Evolutionary conservation across 176 grass and related monocot species (phyloP), one percentile per base, ranked within the genome.

Genomic region (Aegilops longissima): DNA sequence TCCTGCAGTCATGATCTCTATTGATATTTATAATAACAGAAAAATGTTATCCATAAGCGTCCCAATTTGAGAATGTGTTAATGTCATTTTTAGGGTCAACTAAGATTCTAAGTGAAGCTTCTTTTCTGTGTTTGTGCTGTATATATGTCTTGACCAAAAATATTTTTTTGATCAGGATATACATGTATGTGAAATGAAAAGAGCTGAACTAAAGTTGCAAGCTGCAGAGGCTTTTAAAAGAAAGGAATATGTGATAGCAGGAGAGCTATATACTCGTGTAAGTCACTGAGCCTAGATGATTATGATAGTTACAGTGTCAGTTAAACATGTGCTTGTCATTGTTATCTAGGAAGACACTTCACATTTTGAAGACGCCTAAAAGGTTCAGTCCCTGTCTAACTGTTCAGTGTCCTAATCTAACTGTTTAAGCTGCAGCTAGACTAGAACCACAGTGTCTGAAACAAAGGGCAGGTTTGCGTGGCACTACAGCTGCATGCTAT

Each of bases 161-260:
- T 78, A 33, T 1, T 36, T 38, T 38, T 12, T 20, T 78, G 10
- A 34, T 23, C 52, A 78, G 76, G 76, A 78, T 36, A 78, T n/a
- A 33, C 30, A 78, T 38, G 18, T 35, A 31, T 78, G 52, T 61
- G 30, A 38, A 58, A n/a, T 23, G 76, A 78, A 78, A 78, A 78
- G 49, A 78, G 30, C 76, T 59, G 49, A 38, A 78, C 76, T 78
- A 31, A 78, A 78, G 36, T 23, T 78, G 35, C 31, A 78, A 78
- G 76, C 76, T 78, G 3, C 52, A 6, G 76, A 78, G 52, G 52
- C 76, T 36, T 78, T 78, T 36, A 36, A 78, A 52, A 78, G 76
- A 61, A 61, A 78, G 52, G 76, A 78, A 78, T 61, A 78, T 78
- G 1, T 61, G 18, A 56, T 61, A 59, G 76, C 76, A 12, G 76